Evolutionary conservation across 768 basidiomycete species (phyloP), one percentile per base, ranked within the genome.

Genomic region (Suillus alpinus): DNA sequence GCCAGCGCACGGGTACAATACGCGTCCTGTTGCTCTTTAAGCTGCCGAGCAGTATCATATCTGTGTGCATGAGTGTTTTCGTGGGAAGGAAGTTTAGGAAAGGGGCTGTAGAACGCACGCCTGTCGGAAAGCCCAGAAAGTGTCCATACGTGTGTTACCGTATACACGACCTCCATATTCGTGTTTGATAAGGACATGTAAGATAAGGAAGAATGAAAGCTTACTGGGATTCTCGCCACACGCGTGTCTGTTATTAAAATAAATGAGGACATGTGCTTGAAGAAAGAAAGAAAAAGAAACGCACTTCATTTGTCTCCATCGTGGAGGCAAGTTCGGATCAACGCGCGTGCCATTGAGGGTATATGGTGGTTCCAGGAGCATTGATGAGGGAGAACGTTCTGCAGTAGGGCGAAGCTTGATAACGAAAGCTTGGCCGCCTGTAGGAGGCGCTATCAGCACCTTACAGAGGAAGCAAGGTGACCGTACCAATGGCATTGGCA

Each of bases 341-440:
- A 70, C 67, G 9, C 69, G 65, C 34, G 76, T 85, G 58, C 77
- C 77, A 56, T 83, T 77, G 64, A 95, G 77, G 14, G 76, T 78
- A 68, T 84, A 83, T 1, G 92, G 93, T 43, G 93, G 90, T 50
- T 97, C 94, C 40, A 97, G 77, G 12, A 94, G 70, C 90, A 94
- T 93, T 7, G 91, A 89, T 4, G 84, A 81, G 1, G 92, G 82
- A 0, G 92, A 89, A 26, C 87, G 84, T 63, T 92, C 90, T 41
- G 79, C 71, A 2, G 93, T 93, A 69, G 83, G 85, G 20, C 95
- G 84, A 29, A 93, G 78, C 72, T 97, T 97, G 67, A 95, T 81
- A 68, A 92, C 81, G 68, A 93, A 94, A 0, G 94, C 91, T 70
- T 95, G 92, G 5, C 94, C 94, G 55, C 90, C 94, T 92, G 65